These are phyloP conservation scores for Arabis hirsuta DNA, from an alignment of 345 rosid species.

Conservation along the genomic window DNA sequence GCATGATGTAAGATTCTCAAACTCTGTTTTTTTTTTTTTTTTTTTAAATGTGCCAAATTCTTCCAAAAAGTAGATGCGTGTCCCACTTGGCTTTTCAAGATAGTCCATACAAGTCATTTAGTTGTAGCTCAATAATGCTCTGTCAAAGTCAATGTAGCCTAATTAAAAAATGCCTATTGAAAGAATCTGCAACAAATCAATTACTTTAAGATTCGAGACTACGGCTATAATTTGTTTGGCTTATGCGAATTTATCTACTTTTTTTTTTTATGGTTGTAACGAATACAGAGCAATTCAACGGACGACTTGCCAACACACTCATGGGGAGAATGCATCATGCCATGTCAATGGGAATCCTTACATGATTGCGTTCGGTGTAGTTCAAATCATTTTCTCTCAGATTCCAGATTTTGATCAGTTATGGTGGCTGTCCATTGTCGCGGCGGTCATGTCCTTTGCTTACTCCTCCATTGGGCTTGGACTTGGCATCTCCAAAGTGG, in stretches of 20 bases:
- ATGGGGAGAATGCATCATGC: conserved; percentile 54
- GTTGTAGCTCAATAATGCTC: conserved; percentile 24
- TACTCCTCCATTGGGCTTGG: conserved; percentile 78
- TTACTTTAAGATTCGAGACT: neutral
- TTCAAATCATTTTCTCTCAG: conserved; percentile 66
- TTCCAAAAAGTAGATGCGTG: conserved; percentile 38
- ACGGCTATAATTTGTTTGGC: conserved; percentile 17
- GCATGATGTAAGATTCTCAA: conserved; percentile 58
- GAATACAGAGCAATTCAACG: conserved; percentile 62
- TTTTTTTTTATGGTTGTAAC: neutral
- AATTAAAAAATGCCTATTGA: neutral
- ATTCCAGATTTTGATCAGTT: conserved; percentile 82
- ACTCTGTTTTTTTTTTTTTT: neutral
- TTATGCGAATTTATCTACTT: conserved; percentile 5
- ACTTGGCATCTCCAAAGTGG: conserved; percentile 69
- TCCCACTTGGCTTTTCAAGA: conserved; percentile 26
- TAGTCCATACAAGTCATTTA: conserved; percentile 17
- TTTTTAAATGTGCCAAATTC: neutral
- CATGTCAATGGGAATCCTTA: conserved; percentile 57
- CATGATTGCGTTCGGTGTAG: conserved; percentile 70
- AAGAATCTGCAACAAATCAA: conserved; percentile 15
- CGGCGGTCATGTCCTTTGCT: conserved; percentile 84
- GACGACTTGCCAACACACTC: conserved; percentile 60
- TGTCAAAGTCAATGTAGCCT: conserved; percentile 23
- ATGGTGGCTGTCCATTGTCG: conserved; percentile 81